These are phyloP conservation scores for Penicillium verhagenii DNA, from an alignment of 495 filamentous ascomycete species.

Conservation along the genomic window DNA sequence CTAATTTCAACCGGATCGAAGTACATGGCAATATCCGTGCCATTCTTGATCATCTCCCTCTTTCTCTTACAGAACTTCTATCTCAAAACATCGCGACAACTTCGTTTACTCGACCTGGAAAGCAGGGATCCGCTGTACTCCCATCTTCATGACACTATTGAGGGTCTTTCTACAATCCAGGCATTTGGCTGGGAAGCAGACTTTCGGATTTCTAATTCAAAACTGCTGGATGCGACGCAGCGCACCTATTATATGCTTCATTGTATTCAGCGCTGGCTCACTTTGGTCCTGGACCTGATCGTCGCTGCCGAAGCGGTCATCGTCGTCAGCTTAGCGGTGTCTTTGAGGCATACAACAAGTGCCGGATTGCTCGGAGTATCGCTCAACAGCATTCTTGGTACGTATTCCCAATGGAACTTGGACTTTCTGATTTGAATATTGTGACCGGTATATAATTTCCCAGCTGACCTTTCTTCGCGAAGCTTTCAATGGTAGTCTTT, in stretches of 20 bases:
- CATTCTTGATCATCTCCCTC: background rate
- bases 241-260: slow-evolving; percentile 4
- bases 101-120: slow-evolving; percentile 7
- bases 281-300: slow-evolving; percentile 4
- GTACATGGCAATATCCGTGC: slow-evolving; percentile 2
- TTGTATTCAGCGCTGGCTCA: slow-evolving; percentile 3
- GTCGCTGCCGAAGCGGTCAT: slow-evolving; percentile 2
- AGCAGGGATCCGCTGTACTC: slow-evolving; percentile 1
- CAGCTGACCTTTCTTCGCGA: too few relatives aligned
- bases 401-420: background rate
- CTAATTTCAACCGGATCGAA: background rate
- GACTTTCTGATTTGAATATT: background rate
- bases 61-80: slow-evolving; percentile 4
- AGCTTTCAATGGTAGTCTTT: slow-evolving; percentile 3
- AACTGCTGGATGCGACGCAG: background rate
- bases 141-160: background rate
- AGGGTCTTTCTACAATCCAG: slow-evolving; percentile 4
- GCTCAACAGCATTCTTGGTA: slow-evolving; percentile 1
- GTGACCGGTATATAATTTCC: too few relatives aligned
- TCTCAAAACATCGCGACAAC: slow-evolving; percentile 4
- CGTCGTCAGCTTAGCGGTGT: background rate
- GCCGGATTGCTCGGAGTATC: slow-evolving; percentile 1
- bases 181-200: slow-evolving; percentile 5
- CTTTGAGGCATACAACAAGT: background rate
- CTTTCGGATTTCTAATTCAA: background rate